phyloP scores from a whole-genome alignment of 2,329 filamentous ascomycete genomes.

The Ceratocystis lukuohia region DNA sequence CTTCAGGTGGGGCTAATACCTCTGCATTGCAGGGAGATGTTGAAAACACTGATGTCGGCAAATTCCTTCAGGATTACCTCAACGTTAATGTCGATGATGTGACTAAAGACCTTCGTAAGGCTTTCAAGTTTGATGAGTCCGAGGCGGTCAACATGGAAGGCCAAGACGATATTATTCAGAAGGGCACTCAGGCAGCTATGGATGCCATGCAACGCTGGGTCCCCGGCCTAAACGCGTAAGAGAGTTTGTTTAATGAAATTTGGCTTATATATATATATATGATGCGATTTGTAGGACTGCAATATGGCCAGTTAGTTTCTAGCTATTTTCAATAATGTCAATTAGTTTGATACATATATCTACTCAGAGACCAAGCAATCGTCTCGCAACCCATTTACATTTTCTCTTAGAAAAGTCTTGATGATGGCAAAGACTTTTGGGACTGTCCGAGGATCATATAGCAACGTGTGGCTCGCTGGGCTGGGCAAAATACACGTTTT shows the following conservation, averaged over 20 bases:
- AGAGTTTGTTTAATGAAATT: not conserved
- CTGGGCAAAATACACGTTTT: constrained; percentile 58
- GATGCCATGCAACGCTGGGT: constrained; percentile 18
- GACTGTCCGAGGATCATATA: constrained; percentile 65
- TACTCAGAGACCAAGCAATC: not conserved
- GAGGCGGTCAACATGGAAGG: not conserved
- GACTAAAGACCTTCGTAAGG: constrained; percentile 56
- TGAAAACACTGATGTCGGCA: constrained; percentile 86
- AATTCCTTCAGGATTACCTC: constrained; percentile 68
- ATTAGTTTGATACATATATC: not conserved
- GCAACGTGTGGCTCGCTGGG: constrained; percentile 69
- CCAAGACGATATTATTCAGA: constrained; percentile 10
- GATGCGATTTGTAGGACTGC: not conserved
- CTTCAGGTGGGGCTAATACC: constrained; percentile 52
- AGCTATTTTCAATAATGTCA: not conserved
- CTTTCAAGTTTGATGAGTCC: not conserved
- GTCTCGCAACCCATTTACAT: constrained; percentile 47
- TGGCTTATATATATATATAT: constrained; percentile 22
- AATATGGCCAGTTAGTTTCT: not conserved
- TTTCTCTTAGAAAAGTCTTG: constrained; percentile 62
- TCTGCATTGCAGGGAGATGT: constrained; percentile 65
- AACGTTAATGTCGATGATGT: constrained; percentile 65
- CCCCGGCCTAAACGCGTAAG: constrained; percentile 6
- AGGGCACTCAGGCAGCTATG: constrained; percentile 14
- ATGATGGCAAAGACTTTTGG: constrained; percentile 69